Conservation (phyloP, 768 basidiomycete species). For the Naganishia kalamii region DNA sequence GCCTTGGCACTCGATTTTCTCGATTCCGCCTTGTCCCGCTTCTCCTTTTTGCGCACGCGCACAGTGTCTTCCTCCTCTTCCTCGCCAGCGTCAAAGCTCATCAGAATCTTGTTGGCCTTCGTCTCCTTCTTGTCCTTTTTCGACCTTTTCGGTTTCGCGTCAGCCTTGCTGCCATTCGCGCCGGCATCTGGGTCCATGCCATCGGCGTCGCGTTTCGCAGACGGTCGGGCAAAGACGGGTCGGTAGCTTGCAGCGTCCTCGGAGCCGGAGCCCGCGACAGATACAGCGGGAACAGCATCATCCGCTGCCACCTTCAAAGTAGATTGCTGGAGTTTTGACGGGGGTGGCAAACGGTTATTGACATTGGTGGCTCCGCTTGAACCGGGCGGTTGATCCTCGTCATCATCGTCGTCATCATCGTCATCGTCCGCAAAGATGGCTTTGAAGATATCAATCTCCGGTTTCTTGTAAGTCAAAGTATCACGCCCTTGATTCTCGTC, state of each 20-base stretch:
- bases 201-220: constrained; percentile 30
- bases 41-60: constrained; percentile 41
- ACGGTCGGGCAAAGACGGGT: constrained; percentile 2
- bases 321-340: constrained; percentile 19
- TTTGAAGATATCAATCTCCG: constrained; percentile 89
- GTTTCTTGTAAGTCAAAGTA: constrained; percentile 78
- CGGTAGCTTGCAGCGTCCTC: constrained; percentile 5
- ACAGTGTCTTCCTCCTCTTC: constrained; percentile 50
- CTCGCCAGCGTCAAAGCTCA: constrained; percentile 63
- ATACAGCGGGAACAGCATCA: neutral
- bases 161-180: neutral
- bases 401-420: constrained; percentile 65
- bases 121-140: constrained; percentile 49
- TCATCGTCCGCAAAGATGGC: constrained; percentile 96
- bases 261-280: constrained; percentile 3
- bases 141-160: constrained; percentile 40
- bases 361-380: neutral
- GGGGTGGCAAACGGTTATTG: constrained; percentile 34
- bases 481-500: constrained; percentile 84
- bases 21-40: constrained; percentile 15
- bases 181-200: constrained; percentile 19
- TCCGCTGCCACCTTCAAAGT: neutral
- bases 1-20: constrained; percentile 2
- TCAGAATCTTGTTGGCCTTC: constrained; percentile 56
- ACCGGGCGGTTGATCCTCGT: constrained; percentile 25